Evolutionary conservation across 2,329 filamentous ascomycete species (phyloP).

Genomic region (Beauveria pseudobassiana): DNA sequence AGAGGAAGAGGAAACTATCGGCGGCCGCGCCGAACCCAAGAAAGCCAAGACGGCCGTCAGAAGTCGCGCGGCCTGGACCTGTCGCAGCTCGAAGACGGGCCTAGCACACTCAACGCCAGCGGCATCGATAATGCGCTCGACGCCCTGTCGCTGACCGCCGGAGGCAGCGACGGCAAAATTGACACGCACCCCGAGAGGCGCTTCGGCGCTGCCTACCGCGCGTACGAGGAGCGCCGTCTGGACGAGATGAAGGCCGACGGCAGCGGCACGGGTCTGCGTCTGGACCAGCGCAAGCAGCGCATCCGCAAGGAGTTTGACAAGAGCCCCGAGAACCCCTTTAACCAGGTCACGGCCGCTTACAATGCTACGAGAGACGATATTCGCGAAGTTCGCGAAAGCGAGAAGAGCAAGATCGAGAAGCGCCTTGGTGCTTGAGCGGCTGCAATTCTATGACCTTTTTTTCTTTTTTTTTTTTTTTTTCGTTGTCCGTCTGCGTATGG

Average conservation of each 20-base stretch:
- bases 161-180: conserved; percentile 56
- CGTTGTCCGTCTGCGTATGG: neutral
- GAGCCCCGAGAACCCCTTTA: conserved; percentile 91
- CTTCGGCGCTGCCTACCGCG: conserved; percentile 77
- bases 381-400: conserved; percentile 52
- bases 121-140: conserved; percentile 94
- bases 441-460: neutral
- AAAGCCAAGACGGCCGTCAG: conserved; percentile 59
- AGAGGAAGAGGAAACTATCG: conserved; percentile 67
- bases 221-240: conserved; percentile 73
- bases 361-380: conserved; percentile 76
- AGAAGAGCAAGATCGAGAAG: conserved; percentile 68
- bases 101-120: conserved; percentile 64
- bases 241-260: conserved; percentile 81
- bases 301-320: conserved; percentile 92
- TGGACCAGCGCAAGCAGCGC: conserved; percentile 76
- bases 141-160: conserved; percentile 60
- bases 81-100: conserved; percentile 61
- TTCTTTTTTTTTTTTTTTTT: neutral
- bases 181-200: conserved; percentile 84
- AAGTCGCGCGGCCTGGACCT: conserved; percentile 68
- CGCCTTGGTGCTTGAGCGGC: conserved; percentile 42
- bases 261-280: conserved; percentile 60
- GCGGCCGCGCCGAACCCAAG: conserved; percentile 54
- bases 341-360: conserved; percentile 69